Evolutionary conservation across 2,329 filamentous ascomycete species (phyloP).

Genomic region (Aspergillus fijiensis): DNA sequence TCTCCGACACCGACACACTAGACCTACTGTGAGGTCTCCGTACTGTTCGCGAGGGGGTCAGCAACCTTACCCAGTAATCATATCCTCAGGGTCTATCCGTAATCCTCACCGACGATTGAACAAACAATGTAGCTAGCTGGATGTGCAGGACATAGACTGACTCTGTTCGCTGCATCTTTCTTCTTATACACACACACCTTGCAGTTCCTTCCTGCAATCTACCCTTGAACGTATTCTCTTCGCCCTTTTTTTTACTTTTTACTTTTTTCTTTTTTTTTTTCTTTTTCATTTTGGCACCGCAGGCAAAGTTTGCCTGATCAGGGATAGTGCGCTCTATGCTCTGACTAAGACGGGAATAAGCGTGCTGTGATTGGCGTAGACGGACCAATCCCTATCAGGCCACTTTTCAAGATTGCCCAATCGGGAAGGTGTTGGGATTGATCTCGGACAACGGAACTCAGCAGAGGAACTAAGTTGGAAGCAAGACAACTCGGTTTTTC

Average conservation of each 20-base stretch:
- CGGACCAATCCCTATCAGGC: slow-evolving; percentile 17
- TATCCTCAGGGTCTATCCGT: too few relatives aligned
- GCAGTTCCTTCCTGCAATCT: too few relatives aligned
- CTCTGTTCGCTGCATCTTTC: too few relatives aligned
- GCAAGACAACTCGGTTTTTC: background rate
- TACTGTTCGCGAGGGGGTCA: too few relatives aligned
- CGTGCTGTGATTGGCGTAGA: slow-evolving; percentile 25
- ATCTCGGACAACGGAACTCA: background rate
- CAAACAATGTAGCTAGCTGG: too few relatives aligned
- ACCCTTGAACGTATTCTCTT: too few relatives aligned
- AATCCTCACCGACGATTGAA: too few relatives aligned
- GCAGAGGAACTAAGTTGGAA: background rate
- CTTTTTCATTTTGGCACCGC: background rate
- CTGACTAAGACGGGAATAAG: slow-evolving; percentile 30
- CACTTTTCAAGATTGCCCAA: slow-evolving; percentile 10
- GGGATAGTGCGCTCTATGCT: background rate
- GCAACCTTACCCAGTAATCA: too few relatives aligned
- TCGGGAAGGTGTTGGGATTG: background rate
- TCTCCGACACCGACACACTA: background rate
- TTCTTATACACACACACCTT: too few relatives aligned
- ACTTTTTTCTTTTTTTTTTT: too few relatives aligned
- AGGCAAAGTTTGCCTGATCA: background rate
- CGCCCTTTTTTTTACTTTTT: background rate
- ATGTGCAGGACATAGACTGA: too few relatives aligned
- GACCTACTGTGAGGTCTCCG: too few relatives aligned